phyloP scores from a whole-genome alignment of 202 grass and related monocot genomes.

The Saccharum hybrid region DNA sequence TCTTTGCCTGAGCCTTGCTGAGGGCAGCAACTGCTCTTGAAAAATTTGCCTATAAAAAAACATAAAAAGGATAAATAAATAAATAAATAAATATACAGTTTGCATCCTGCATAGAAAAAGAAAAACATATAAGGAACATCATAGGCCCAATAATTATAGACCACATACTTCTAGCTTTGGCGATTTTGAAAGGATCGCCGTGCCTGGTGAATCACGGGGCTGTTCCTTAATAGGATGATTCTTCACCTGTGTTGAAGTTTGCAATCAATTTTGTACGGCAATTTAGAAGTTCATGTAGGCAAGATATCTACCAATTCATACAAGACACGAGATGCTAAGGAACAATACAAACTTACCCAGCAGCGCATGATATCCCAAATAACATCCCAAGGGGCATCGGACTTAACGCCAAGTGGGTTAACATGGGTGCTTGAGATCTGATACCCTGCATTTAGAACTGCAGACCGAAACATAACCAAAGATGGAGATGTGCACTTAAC shows the following conservation, averaged over 20 bases:
- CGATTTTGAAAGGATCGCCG: slow-evolving; percentile 75
- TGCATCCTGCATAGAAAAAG: background rate
- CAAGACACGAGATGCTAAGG: background rate
- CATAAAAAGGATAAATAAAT: background rate
- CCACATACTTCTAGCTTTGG: slow-evolving; percentile 67
- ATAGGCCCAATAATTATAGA: background rate
- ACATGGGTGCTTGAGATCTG: slow-evolving; percentile 82
- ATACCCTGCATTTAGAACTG: slow-evolving; percentile 94
- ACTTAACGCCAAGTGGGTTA: slow-evolving; percentile 81
- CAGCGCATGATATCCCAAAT: slow-evolving; percentile 99
- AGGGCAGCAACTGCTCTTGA: slow-evolving; percentile 70
- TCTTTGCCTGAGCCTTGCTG: slow-evolving; percentile 83
- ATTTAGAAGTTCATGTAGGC: slow-evolving; percentile 20
- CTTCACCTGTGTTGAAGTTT: slow-evolving; percentile 60
- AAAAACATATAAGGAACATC: slow-evolving; percentile 2
- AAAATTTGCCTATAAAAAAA: slow-evolving; percentile 72
- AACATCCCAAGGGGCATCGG: slow-evolving; percentile 92
- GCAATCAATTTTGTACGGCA: background rate
- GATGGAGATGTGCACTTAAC: slow-evolving; percentile 89
- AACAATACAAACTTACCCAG: slow-evolving; percentile 65
- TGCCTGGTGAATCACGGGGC: slow-evolving; percentile 60
- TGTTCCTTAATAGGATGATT: slow-evolving; percentile 93
- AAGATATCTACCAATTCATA: slow-evolving; percentile 1
- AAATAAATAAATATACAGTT: background rate
- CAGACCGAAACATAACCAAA: slow-evolving; percentile 81